Percentiles rank a stretch among this genome's conserved stretches.
phyloP scores from a whole-genome alignment of 2,329 filamentous ascomycete species.

The Gnomoniopsis sp. region DNA sequence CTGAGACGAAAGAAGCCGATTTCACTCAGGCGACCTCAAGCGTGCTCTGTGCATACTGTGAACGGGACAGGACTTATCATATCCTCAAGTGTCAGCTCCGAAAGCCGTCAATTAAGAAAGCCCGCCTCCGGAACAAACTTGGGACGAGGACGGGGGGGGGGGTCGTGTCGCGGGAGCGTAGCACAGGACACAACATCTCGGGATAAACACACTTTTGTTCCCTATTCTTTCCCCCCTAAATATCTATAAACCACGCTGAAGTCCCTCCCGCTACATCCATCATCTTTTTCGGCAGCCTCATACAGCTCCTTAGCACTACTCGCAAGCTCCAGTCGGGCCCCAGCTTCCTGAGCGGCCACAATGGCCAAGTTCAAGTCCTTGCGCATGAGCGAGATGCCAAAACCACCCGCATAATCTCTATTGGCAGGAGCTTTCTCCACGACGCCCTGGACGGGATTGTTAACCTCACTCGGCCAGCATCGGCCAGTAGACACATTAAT shows the following conservation, averaged over 20 bases:
- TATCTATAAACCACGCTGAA: slow-evolving; percentile 81
- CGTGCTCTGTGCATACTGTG: too few relatives aligned
- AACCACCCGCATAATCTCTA: slow-evolving; percentile 74
- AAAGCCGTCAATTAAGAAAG: too few relatives aligned
- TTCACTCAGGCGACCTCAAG: too few relatives aligned
- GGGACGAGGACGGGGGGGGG: too few relatives aligned
- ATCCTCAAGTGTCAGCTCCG: too few relatives aligned
- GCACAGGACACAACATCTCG: neutral
- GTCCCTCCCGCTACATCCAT: slow-evolving; percentile 65
- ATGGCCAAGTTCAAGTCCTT: slow-evolving; percentile 76
- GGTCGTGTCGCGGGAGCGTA: neutral
- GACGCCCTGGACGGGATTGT: slow-evolving; percentile 90
- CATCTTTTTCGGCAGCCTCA: slow-evolving; percentile 57
- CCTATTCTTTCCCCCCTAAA: slow-evolving; percentile 51
- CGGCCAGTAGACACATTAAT: slow-evolving; percentile 92
- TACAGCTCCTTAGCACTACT: slow-evolving; percentile 65
- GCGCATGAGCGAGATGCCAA: slow-evolving; percentile 74
- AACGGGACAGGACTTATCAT: too few relatives aligned
- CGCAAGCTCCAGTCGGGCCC: slow-evolving; percentile 63
- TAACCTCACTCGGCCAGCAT: slow-evolving; percentile 94
- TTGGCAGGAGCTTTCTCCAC: slow-evolving; percentile 71
- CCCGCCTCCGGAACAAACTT: too few relatives aligned
- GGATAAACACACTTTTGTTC: neutral
- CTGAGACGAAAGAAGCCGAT: too few relatives aligned
- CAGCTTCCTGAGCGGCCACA: slow-evolving; percentile 65